These are phyloP conservation scores for Citeromyces hawaiiensis DNA, from an alignment of 1,139 yeast species.

Conservation along the genomic window DNA sequence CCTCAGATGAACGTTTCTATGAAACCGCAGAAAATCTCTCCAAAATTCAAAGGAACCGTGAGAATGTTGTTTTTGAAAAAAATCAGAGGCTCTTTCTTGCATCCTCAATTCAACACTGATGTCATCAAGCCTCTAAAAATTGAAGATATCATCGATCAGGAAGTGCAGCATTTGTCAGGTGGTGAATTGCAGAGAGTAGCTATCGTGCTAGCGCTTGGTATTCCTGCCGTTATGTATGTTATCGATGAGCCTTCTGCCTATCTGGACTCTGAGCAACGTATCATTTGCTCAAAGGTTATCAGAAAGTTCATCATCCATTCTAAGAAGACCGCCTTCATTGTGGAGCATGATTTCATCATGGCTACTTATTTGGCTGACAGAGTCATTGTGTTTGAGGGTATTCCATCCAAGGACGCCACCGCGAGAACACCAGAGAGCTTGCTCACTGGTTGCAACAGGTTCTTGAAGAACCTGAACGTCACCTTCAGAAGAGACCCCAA, in stretches of 20 bases:
- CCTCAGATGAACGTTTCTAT: constrained; percentile 87
- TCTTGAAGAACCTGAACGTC: constrained; percentile 92
- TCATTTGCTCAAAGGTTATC: constrained; percentile 94
- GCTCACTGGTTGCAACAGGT: constrained; percentile 92
- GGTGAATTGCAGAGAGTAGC: constrained; percentile 99
- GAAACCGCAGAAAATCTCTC: constrained; percentile 99
- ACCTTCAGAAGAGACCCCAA: constrained; percentile 99
- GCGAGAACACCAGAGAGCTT: constrained; percentile 87
- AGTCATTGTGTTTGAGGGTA: constrained; percentile 95
- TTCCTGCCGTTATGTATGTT: constrained; percentile 88
- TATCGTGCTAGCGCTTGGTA: constrained; percentile 85
- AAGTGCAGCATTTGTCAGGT: constrained; percentile 94
- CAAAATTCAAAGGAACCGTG: constrained; percentile 96
- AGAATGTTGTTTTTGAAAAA: constrained; percentile 94
- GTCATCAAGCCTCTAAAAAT: constrained; percentile 91
- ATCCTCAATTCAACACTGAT: constrained; percentile 96
- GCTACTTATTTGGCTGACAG: constrained; percentile 98
- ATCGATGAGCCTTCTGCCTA: constrained; percentile 98
- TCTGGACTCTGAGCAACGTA: constrained; percentile 98
- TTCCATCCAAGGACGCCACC: constrained; percentile 69
- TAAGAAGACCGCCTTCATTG: constrained; percentile 94
- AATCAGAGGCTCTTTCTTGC: constrained; percentile 86
- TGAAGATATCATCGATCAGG: constrained; percentile 92
- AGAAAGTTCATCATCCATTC: constrained; percentile 93
- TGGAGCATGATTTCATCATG: constrained; percentile 99